Conservation (phyloP, 768 basidiomycete genomes). For the Boletus patriciae region DNA sequence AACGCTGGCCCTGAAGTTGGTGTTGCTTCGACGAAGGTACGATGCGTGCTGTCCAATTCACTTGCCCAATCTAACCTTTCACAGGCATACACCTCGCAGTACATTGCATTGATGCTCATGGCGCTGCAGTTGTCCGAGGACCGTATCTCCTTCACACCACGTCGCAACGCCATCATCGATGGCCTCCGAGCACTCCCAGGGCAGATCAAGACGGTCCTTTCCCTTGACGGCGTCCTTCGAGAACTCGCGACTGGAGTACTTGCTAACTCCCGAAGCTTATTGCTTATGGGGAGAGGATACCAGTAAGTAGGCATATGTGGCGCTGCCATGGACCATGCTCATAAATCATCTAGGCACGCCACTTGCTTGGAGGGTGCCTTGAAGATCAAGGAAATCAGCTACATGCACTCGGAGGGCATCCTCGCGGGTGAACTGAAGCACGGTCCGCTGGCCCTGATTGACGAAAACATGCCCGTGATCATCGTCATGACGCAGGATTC, state of each 20-base stretch:
- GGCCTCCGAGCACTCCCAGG: slow-evolving; percentile 87
- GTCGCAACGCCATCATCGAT: slow-evolving; percentile 90
- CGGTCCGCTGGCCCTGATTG: slow-evolving; percentile 94
- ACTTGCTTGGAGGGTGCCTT: slow-evolving; percentile 97
- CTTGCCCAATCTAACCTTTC: slow-evolving; percentile 1
- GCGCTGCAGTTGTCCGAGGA: slow-evolving; percentile 98
- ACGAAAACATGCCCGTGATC: slow-evolving; percentile 98
- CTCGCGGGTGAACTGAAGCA: slow-evolving; percentile 99
- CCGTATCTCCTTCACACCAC: slow-evolving; percentile 87
- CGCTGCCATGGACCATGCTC: background rate
- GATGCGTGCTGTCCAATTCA: background rate
- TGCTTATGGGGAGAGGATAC: slow-evolving; percentile 98
- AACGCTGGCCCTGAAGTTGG: slow-evolving; percentile 99
- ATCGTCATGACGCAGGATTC: slow-evolving; percentile 99
- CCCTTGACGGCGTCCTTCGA: slow-evolving; percentile 73
- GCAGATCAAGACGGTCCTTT: slow-evolving; percentile 86
- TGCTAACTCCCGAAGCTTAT: slow-evolving; percentile 77
- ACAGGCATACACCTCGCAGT: slow-evolving; percentile 97
- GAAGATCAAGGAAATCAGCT: slow-evolving; percentile 99
- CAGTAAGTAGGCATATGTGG: slow-evolving; percentile 56
- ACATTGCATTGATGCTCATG: slow-evolving; percentile 97
- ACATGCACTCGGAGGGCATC: slow-evolving; percentile 67
- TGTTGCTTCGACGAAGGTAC: slow-evolving; percentile 95
- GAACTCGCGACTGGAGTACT: slow-evolving; percentile 78
- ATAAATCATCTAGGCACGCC: slow-evolving; percentile 57